phyloP scores from a whole-genome alignment of 805 yeast species.

The Sporopachydermia quercuum region DNA sequence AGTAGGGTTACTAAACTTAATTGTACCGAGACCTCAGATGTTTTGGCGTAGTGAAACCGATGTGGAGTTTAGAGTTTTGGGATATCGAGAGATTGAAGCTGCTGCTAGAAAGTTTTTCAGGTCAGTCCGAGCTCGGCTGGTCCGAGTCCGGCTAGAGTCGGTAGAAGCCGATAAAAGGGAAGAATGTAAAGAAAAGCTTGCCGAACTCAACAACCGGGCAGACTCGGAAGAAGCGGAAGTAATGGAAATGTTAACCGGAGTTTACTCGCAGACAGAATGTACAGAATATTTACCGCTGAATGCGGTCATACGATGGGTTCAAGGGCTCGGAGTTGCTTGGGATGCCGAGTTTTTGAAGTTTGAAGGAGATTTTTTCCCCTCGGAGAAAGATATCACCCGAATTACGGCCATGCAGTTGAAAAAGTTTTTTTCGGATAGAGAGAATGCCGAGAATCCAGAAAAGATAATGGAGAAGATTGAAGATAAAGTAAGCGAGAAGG shows the following conservation, averaged over 20 bases:
- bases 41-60: constrained; percentile 61
- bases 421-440: constrained; percentile 50
- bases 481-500: constrained; percentile 11
- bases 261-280: constrained; percentile 41
- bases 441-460: constrained; percentile 11
- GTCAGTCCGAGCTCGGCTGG: constrained; percentile 54
- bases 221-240: constrained; percentile 35
- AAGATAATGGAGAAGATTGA: constrained; percentile 9
- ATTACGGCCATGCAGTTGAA: constrained; percentile 80
- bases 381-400: constrained; percentile 83
- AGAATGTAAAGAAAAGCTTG: constrained; percentile 47
- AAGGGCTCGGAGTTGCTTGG: constrained; percentile 78
- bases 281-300: constrained; percentile 62
- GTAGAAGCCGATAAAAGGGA: constrained; percentile 57
- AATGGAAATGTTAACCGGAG: constrained; percentile 27
- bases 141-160: constrained; percentile 64
- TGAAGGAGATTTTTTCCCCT: constrained; percentile 66
- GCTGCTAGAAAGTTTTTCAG: constrained; percentile 51
- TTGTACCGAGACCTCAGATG: constrained; percentile 59
- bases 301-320: constrained; percentile 50
- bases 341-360: constrained; percentile 70
- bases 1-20: constrained; percentile 65
- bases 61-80: constrained; percentile 50
- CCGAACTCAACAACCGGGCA: constrained; percentile 39
- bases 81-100: constrained; percentile 35